Conservation (phyloP, 108 stramenopile genomes). For the Schizochytrium sp. region DNA sequence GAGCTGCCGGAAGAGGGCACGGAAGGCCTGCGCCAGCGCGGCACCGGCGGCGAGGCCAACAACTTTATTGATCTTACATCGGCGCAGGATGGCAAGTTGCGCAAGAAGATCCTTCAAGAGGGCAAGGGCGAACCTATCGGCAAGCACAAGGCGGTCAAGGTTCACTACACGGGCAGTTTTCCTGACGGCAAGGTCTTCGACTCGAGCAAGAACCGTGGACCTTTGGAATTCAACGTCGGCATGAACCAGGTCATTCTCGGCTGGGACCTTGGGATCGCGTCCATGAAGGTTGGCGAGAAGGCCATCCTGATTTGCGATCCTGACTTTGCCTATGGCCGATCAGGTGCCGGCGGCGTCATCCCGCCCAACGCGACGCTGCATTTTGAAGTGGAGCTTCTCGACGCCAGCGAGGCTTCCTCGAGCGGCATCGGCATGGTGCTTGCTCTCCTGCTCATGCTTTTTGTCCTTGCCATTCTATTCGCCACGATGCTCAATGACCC, state of each 20-base stretch:
- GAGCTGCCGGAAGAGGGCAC: background rate
- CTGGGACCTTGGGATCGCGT: conserved; percentile 24
- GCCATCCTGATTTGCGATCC: conserved; percentile 62
- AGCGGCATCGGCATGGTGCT: background rate
- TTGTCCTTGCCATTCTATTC: background rate
- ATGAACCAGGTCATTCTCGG: conserved; percentile 24
- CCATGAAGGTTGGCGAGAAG: conserved; percentile 49
- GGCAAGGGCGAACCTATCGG: background rate
- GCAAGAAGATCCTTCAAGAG: background rate
- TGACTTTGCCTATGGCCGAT: conserved; percentile 62
- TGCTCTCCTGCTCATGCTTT: background rate
- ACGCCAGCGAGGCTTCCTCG: background rate
- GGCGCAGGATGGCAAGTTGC: background rate
- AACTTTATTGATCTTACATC: background rate
- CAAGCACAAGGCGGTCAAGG: background rate
- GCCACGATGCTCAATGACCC: background rate
- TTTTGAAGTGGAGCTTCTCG: conserved; percentile 65
- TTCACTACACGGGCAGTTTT: background rate
- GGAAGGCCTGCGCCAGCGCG: background rate
- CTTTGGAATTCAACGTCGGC: conserved; percentile 27
- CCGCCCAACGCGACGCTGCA: conserved; percentile 62
- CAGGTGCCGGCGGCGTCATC: conserved; percentile 54
- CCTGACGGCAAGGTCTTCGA: conserved; percentile 1
- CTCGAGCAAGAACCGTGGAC: background rate
- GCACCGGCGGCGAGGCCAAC: background rate